Evolutionary conservation across 73 alveolate species (phyloP), one percentile per base, ranked within the genome.

Genomic region (Uronychia setigera): DNA sequence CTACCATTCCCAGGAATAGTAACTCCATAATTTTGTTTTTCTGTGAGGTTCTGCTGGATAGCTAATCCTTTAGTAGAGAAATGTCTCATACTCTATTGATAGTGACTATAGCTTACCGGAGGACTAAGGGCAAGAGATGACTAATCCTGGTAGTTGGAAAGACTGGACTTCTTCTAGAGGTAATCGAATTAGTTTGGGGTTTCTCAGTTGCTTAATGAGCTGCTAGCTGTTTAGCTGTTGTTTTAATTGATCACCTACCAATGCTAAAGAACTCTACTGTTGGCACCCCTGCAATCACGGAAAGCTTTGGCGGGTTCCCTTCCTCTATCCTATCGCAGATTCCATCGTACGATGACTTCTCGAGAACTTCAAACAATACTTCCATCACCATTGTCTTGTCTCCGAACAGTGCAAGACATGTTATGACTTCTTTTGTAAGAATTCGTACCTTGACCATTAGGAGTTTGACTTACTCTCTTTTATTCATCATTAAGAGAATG

Each of bases 331-430:
- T 1, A 76, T 76, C 81, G 31, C 81, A 76, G 5, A 76, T 9
- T 76, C 30, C 19, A 27, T 76, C 81, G 32, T 76, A 76, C 1
- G 31, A 9, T 5, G 28, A 5, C 59, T 76, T 76, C 46, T 76
- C 81, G 5, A 76, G 58, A 5, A 76, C 27, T 31, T 76, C 81
- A 76, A 29, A 31, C 5, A 76, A 27, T 28, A 32, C 30, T 30
- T 76, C 81, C 81, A 76, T 76, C 27, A 76, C 81, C 1, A 30
- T 29, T 58, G 32, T 28, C 32, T 76, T 29, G 35, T 76, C 81
- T 5, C 81, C 81, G n/a, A 28, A 31, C 9, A 26, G 58, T 30
- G 28, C 28, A 1, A 76, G 46, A 31, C 19, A 26, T 5, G 5
- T 27, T 5, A 76, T 1, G 27, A 30, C 58, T 30, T 76, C 81